Percentiles rank a stretch among this genome's conserved stretches.
phyloP scores from a whole-genome alignment of 2,329 filamentous ascomycete species.

The Penicillium sp. region DNA sequence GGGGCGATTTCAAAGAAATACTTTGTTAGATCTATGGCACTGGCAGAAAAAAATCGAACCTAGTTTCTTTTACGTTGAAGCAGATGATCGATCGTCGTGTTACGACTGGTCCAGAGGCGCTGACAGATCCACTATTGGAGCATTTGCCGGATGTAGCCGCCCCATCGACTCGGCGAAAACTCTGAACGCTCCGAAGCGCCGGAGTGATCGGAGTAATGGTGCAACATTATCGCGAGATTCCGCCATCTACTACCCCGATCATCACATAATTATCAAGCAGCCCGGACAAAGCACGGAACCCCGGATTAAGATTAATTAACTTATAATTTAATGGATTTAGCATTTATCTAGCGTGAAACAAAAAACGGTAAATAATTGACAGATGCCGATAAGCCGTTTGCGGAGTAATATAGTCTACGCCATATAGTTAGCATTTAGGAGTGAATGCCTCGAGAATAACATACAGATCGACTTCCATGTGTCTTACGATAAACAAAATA shows the following conservation, averaged over 20 bases:
- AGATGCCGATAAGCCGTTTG: too few species aligned
- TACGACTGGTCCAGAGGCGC: slow-evolving; percentile 17
- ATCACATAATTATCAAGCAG: neutral
- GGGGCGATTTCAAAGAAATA: neutral
- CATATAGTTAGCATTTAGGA: too few species aligned
- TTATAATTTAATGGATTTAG: neutral
- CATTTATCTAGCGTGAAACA: too few species aligned
- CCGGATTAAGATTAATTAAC: neutral
- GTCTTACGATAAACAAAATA: neutral
- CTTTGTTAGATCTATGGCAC: slow-evolving; percentile 2
- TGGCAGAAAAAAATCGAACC: slow-evolving; percentile 11
- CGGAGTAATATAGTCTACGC: neutral
- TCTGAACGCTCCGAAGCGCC: slow-evolving; percentile 15
- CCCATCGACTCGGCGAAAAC: slow-evolving; percentile 17
- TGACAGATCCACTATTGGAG: slow-evolving; percentile 17
- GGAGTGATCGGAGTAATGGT: slow-evolving; percentile 18
- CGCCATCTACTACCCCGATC: neutral
- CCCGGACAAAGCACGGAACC: neutral
- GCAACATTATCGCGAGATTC: neutral
- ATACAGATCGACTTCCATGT: neutral
- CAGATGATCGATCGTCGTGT: slow-evolving; percentile 16
- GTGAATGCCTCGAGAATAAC: too few species aligned
- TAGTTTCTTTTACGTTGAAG: slow-evolving; percentile 32
- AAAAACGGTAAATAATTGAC: too few species aligned
- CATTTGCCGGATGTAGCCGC: slow-evolving; percentile 11